phyloP scores from a whole-genome alignment of 2,329 filamentous ascomycete species.

The Diplocarpon mali region DNA sequence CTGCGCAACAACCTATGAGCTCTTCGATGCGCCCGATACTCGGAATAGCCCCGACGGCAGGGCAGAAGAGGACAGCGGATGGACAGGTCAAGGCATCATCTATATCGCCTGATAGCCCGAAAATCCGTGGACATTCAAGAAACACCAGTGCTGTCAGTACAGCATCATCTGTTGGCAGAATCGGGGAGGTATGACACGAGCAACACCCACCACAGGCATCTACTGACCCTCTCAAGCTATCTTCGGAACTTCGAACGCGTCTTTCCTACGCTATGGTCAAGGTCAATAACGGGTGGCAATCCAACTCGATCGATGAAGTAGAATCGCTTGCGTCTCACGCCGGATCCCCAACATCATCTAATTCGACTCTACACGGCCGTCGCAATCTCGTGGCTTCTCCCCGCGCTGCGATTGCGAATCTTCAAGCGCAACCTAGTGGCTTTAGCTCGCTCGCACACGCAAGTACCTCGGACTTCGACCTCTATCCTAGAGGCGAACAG shows the following conservation, averaged over 20 bases:
- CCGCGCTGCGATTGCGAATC: constrained; percentile 32
- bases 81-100: constrained; percentile 55
- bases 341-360: constrained; percentile 50
- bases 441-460: constrained; percentile 9
- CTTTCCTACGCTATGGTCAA: constrained; percentile 92
- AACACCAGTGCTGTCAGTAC: constrained; percentile 59
- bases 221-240: constrained; percentile 23
- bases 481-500: constrained; percentile 26
- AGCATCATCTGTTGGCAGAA: constrained; percentile 53
- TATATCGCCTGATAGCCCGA: constrained; percentile 32
- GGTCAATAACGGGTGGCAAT: constrained; percentile 81
- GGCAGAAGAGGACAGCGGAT: constrained; percentile 67
- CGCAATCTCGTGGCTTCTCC: constrained; percentile 45
- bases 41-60: constrained; percentile 23
- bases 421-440: constrained; percentile 20
- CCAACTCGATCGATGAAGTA: constrained; percentile 64
- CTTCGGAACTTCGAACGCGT: constrained; percentile 63
- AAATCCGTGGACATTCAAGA: constrained; percentile 46
- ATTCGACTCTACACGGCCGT: constrained; percentile 42
- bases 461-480: constrained; percentile 24
- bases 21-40: constrained; percentile 15
- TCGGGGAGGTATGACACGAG: constrained; percentile 55
- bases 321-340: constrained; percentile 62
- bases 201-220: background rate
- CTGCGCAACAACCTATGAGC: constrained; percentile 33